These are phyloP conservation scores for Lipomyces orientalis DNA, from an alignment of 805 yeast species.

Conservation along the genomic window DNA sequence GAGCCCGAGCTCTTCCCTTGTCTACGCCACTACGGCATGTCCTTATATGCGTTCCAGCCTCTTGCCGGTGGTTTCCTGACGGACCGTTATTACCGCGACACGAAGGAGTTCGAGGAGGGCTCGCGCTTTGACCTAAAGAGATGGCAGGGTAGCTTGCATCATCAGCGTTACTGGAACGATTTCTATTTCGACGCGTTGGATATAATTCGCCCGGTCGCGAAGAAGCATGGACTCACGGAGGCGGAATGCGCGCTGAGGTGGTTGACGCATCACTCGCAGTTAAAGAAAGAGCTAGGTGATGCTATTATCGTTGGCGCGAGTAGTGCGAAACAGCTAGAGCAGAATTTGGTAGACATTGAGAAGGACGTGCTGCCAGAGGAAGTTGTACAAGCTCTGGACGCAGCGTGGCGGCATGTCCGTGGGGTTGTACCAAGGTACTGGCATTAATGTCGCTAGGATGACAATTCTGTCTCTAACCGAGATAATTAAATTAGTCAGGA, in stretches of 20 bases:
- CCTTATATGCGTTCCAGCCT: slow-evolving; percentile 42
- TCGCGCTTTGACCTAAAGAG: slow-evolving; percentile 1
- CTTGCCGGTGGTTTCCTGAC: slow-evolving; percentile 14
- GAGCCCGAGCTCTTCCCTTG: slow-evolving; percentile 31
- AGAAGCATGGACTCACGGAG: slow-evolving; percentile 7
- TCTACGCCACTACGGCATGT: slow-evolving; percentile 33
- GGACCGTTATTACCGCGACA: slow-evolving; percentile 5
- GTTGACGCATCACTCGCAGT: slow-evolving; percentile 38
- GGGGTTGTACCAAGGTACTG: neutral
- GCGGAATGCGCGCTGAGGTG: too few relatives aligned
- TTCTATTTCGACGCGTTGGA: slow-evolving; percentile 8
- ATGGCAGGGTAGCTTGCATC: neutral
- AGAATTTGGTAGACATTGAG: slow-evolving; percentile 35
- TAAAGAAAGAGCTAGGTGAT: slow-evolving; percentile 35
- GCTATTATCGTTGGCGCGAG: slow-evolving; percentile 42
- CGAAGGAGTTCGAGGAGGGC: neutral
- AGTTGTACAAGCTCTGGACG: slow-evolving; percentile 35
- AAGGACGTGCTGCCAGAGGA: slow-evolving; percentile 38
- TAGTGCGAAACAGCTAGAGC: slow-evolving; percentile 34
- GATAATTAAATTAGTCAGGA: too few relatives aligned
- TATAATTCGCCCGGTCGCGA: slow-evolving; percentile 2
- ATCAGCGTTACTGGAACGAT: neutral
- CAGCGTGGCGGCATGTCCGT: neutral
- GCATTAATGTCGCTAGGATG: too few relatives aligned
- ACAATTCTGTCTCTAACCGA: too few relatives aligned